phyloP scores from a whole-genome alignment of 257 asterid species.

The Nicotiana knightiana region DNA sequence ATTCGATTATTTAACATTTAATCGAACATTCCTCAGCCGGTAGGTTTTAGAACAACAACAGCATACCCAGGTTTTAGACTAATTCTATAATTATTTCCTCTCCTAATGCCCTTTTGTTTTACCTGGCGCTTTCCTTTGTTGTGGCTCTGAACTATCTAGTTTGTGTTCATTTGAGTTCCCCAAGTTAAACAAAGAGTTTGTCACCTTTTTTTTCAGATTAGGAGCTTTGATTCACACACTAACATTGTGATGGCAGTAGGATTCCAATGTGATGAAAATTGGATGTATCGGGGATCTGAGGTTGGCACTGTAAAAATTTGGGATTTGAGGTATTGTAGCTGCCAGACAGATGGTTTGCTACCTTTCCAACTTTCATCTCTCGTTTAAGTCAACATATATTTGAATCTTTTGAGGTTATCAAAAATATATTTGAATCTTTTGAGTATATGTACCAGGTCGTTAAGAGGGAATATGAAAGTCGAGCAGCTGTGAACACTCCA shows the following conservation, averaged over 20 bases:
- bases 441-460: slow-evolving; percentile 69
- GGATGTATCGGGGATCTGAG: slow-evolving; percentile 98
- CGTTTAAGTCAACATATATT: slow-evolving; percentile 8
- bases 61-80: slow-evolving; percentile 4
- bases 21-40: slow-evolving; percentile 75
- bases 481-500: slow-evolving; percentile 92
- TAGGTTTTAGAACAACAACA: slow-evolving; percentile 16
- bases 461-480: slow-evolving; percentile 95
- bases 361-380: not conserved
- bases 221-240: slow-evolving; percentile 81
- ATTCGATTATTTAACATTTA: slow-evolving; percentile 78
- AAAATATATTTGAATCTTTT: slow-evolving; percentile 8
- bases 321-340: slow-evolving; percentile 60
- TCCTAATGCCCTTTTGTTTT: not conserved
- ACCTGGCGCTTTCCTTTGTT: not conserved
- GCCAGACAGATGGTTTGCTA: not conserved
- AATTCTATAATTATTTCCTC: not conserved
- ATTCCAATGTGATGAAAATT: slow-evolving; percentile 86
- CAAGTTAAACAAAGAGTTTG: slow-evolving; percentile 2
- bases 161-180: not conserved
- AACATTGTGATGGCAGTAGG: slow-evolving; percentile 96
- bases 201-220: slow-evolving; percentile 33
- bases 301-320: slow-evolving; percentile 95
- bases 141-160: not conserved
- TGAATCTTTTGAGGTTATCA: slow-evolving; percentile 4